A percentile compares a stretch with the other conserved stretches of the same genome.
phyloP scores from a whole-genome alignment of 306 rosid species.

The Quercus bicolor region DNA sequence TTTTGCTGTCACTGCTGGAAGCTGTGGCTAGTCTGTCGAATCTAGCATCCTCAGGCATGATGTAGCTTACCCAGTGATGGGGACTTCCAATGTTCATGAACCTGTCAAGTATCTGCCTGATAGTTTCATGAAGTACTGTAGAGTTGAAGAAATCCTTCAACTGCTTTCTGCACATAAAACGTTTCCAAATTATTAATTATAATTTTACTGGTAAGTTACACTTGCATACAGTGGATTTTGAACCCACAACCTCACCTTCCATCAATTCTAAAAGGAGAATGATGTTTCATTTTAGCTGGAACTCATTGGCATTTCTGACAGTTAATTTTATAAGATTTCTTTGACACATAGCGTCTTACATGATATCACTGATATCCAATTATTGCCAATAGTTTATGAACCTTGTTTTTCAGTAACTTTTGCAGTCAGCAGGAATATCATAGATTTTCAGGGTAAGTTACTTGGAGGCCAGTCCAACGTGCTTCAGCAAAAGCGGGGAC shows the following conservation, averaged over 20 bases:
- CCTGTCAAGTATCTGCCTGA: conserved; percentile 54
- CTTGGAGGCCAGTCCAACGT: conserved; percentile 8
- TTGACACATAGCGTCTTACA: neutral
- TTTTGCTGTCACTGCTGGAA: conserved; percentile 29
- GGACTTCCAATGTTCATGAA: conserved; percentile 73
- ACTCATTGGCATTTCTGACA: neutral
- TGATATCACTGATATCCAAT: neutral
- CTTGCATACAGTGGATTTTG: too few relatives aligned
- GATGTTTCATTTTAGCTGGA: too few relatives aligned
- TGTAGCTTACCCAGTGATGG: conserved; percentile 72
- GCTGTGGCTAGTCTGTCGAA: conserved; percentile 21
- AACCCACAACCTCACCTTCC: too few relatives aligned
- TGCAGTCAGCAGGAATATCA: neutral
- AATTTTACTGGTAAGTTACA: neutral
- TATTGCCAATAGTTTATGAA: neutral
- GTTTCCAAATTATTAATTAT: conserved; percentile 19
- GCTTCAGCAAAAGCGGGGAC: neutral
- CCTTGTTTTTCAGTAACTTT: neutral
- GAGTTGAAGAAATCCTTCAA: conserved; percentile 54
- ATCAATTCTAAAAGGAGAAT: too few relatives aligned
- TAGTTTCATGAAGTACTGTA: conserved; percentile 53
- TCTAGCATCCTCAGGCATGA: conserved; percentile 63
- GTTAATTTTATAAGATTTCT: neutral
- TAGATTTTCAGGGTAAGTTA: neutral
- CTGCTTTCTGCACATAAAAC: conserved; percentile 68